Evolutionary conservation across 1,284 basidiomycete species (phyloP).

Genomic region (Trichosporon sp.): DNA sequence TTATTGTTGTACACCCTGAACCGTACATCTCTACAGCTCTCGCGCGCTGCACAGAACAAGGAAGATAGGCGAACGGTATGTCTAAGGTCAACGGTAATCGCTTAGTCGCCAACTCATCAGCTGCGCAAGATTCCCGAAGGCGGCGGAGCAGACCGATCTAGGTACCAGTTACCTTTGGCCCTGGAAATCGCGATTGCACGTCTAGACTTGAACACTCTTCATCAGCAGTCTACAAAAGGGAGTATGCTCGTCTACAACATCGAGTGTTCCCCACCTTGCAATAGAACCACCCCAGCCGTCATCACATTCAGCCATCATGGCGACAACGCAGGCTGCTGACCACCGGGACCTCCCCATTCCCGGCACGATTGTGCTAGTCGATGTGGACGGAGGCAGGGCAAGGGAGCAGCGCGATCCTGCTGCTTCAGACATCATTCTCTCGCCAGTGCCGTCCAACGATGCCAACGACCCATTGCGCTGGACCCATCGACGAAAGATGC

Average conservation of each 20-base stretch:
- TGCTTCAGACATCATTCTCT: constrained; percentile 18
- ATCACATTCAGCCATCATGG: background rate
- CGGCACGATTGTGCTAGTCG: constrained; percentile 21
- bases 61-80: background rate
- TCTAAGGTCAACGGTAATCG: background rate
- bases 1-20: no score
- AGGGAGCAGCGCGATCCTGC: background rate
- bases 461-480: constrained; percentile 25
- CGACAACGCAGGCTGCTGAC: background rate
- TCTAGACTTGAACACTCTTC: background rate
- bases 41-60: background rate
- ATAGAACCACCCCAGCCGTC: background rate
- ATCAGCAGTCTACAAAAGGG: background rate
- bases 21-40: no score
- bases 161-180: background rate
- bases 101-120: background rate
- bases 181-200: background rate
- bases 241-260: background rate
- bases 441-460: constrained; percentile 20
- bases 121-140: background rate
- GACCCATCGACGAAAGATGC: constrained; percentile 19
- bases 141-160: background rate
- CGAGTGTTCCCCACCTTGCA: background rate
- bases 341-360: constrained; percentile 16
- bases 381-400: constrained; percentile 4